Percentiles rank a stretch among this genome's conserved stretches.
Conservation (phyloP, 495 filamentous ascomycete genomes). For the Neurospora tetrasperma region DNA sequence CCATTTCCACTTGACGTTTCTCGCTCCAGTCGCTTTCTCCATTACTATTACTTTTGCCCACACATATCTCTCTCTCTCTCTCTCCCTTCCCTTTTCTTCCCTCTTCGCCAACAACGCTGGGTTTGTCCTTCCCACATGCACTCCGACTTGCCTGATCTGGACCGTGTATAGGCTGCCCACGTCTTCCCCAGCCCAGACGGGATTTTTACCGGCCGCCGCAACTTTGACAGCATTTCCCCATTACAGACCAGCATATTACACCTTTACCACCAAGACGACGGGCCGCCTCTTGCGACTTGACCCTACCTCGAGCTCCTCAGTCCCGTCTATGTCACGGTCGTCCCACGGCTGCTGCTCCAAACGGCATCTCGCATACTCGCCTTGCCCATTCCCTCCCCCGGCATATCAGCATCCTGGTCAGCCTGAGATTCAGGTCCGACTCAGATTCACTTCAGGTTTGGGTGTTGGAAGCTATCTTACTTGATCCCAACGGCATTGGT, state of each 20-base stretch:
- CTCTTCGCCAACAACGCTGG: slow-evolving; percentile 7
- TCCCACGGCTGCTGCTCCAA: background rate
- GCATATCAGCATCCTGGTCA: background rate
- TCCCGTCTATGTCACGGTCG: background rate
- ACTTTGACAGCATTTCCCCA: background rate
- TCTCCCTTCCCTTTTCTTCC: slow-evolving; percentile 20
- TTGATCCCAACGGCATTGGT: background rate
- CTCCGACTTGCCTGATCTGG: slow-evolving; percentile 7
- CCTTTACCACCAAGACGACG: background rate
- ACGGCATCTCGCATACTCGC: background rate
- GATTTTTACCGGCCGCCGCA: background rate
- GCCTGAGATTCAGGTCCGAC: background rate
- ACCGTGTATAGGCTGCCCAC: slow-evolving; percentile 8
- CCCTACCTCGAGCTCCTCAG: background rate
- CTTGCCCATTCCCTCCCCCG: background rate
- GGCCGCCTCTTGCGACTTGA: background rate
- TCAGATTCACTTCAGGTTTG: background rate
- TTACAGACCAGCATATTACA: background rate
- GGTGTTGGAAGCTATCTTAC: background rate
- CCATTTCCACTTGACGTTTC: slow-evolving; percentile 16
- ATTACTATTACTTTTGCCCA: slow-evolving; percentile 27
- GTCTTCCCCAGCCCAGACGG: background rate
- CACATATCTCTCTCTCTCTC: slow-evolving; percentile 14
- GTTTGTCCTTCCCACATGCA: slow-evolving; percentile 11
- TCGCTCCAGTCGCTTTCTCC: slow-evolving; percentile 24